Base-by-base conservation (phyloP, 352 stramenopile genomes). In the Pythium myriotylum region DNA sequence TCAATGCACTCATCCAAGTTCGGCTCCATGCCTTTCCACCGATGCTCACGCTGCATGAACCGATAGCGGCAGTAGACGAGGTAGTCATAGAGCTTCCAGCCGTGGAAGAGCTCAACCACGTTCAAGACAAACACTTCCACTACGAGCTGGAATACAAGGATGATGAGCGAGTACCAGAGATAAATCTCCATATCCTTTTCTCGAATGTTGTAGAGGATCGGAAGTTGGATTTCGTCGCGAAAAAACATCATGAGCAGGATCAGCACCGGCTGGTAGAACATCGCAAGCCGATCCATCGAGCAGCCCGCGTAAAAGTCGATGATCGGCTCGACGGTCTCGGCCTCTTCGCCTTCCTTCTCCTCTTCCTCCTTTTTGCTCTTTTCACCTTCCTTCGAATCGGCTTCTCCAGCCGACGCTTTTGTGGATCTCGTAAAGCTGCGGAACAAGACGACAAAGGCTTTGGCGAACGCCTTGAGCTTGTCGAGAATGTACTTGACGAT, bases 171-270 rank as follows among this genome's bases (percentile, higher is more conserved):
- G 67, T 98, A 99, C 65, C 91, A 92, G 3, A 98, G 65, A 73
- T 99, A 99, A 57, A 98, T 98, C 67, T 98, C 86, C 94, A 99
- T 98, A 66, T 99, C 96, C 58, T 98, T 96, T 57, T 98, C 91
- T 54, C 96, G 93, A 69, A 99, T 99, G 54, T 90, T 92, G 73
- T 99, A 99, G 23, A 97, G 54, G 41, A 95, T 94, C 5, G 95
- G 93, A 26, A 99, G 89, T 65, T 89, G 82, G 3, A 96, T 77
- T 76, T 98, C 94, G 2, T 97, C 77, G 35, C 95, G 88, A 63
- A 98, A 99, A 32, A 89, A 76, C 81, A 98, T 98, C 67, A 99
- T 94, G 48, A 99, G 74, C 3, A 97, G 47, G 62, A 99, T 98
- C 41, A 98, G 68, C 42, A 98, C 92, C 5, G 94, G 93, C 47